Evolutionary conservation across 2,329 filamentous ascomycete species (phyloP), one percentile per base, ranked within the genome.

Genomic region (Amesomyces nigricolor): DNA sequence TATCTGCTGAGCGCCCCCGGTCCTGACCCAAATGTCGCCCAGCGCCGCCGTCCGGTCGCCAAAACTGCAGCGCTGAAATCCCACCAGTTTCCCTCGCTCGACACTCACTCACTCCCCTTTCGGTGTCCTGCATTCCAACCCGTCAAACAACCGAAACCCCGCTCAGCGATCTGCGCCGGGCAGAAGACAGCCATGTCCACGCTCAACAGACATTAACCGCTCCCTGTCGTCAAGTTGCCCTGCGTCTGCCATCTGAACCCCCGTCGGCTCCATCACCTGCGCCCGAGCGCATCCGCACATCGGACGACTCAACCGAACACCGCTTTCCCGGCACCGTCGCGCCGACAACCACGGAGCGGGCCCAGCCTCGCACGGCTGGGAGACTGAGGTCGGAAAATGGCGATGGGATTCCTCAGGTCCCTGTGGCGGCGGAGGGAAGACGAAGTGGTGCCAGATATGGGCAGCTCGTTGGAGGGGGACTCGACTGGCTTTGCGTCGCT

Each of bases 401-500:
- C 55, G 19, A n/a, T 51, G 49, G n/a, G 46, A 30, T 44, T 59
- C 19, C 52, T 62, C 50, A 54, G 53, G 44, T 58, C 61, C 29
- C 58, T 65, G 39, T 59, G 64, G 22, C 63, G 64, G 22, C 63
- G 62, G 48, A 58, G 56, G 32, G 50, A 58, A n/a, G 60, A 60
- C 22, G 53, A 62, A n/a, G 58, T 63, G 42, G 54, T 61, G 47
- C 62, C 59, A 7, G 64, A 65, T 38, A 43, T 60, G 43, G 64
- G 62, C 40, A 58, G 59, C 19, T 64, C 64, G 26, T 32, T 65
- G 58, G 64, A 64, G 47, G 71, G 70, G 50, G 71, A 72, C 53
- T 66, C 70, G 40, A 71, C 71, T 17, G 71, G 72, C 51, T 63
- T 75, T 59, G 71, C 76, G 52, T 71, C 75, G 57, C 73, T 86